Evolutionary conservation across 257 asterid genomes (phyloP), one percentile per base, ranked within the genome.

Genomic region (Anisodus tanguticus): DNA sequence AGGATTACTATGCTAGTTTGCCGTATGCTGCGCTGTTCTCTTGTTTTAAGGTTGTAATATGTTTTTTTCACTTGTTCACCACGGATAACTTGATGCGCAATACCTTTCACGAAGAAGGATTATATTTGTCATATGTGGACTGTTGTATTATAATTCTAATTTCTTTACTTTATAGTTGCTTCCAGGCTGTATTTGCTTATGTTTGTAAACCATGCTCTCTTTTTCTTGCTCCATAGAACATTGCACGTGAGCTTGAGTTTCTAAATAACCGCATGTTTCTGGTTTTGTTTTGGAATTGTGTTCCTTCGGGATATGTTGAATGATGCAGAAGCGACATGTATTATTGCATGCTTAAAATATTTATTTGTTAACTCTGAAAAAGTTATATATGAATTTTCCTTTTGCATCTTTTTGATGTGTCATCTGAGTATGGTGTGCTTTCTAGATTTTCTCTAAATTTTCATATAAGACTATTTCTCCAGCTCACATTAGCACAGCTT

Each of bases 21-120:
- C 99, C 99, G 83, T 96, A 94, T 88, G 97, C 98, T 76, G 97
- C 99, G 5, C 91, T 94, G 53, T 96, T 96, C 89, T 94, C 99
- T 85, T 91, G 97, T 88, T 90, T 94, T 84, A 96, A 94, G 98
- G 99, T 96, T 83, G 59, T 88, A 82, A 22, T 63, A 84, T 86
- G n/a, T 35, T 60, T 26, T 5, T 47, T 39, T 85, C 31, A 70
- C 19, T 80, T 8, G 64, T 53, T 76, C 64, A 12, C 47, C 13
- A 22, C 26, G 81, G 81, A 26, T 76, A 76, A 13, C 5, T 13
- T 51, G 26, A 76, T 76, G 64, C 4, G 5, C 2, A 22, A 7
- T 26, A 76, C 6, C 19, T 51, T 76, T 54, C 64, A 1, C 2
- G 1, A 7, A 51, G 26, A 51, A 22, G 62, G n/a, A 76, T 11